These are phyloP conservation scores for Amanita subjunquillea DNA, from an alignment of 768 basidiomycete genomes.

Conservation along the genomic window DNA sequence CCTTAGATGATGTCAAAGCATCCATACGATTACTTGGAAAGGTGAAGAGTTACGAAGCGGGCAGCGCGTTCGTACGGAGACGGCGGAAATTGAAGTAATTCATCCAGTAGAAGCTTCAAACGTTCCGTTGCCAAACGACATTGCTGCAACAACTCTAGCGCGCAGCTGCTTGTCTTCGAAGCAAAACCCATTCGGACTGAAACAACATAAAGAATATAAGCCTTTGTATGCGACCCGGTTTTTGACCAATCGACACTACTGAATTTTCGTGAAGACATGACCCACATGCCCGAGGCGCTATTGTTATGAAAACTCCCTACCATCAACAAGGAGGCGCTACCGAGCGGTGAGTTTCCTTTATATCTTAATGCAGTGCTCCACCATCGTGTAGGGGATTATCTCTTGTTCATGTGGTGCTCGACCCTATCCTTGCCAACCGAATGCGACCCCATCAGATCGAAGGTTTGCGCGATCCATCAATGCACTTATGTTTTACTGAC, in stretches of 20 bases:
- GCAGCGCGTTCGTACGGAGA: slow-evolving; percentile 35
- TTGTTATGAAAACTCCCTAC: slow-evolving; percentile 79
- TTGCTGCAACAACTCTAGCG: slow-evolving; percentile 26
- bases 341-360: slow-evolving; percentile 41
- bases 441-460: slow-evolving; percentile 88
- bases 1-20: background rate
- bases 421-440: slow-evolving; percentile 67
- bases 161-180: slow-evolving; percentile 20
- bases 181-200: background rate
- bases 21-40: slow-evolving; percentile 47
- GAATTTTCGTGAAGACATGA: slow-evolving; percentile 45
- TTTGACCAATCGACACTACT: background rate
- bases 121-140: background rate
- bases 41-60: slow-evolving; percentile 40
- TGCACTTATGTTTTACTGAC: background rate
- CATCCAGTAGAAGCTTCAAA: slow-evolving; percentile 32
- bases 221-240: slow-evolving; percentile 1
- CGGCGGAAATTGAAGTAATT: slow-evolving; percentile 57
- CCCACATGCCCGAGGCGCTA: slow-evolving; percentile 61
- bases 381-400: slow-evolving; percentile 38
- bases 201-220: background rate
- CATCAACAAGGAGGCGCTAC: slow-evolving; percentile 60
- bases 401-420: slow-evolving; percentile 78
- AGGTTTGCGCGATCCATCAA: slow-evolving; percentile 29
- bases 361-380: slow-evolving; percentile 3